These are phyloP conservation scores for Eucalyptus sp. DNA, from an alignment of 345 rosid species.

Conservation along the genomic window DNA sequence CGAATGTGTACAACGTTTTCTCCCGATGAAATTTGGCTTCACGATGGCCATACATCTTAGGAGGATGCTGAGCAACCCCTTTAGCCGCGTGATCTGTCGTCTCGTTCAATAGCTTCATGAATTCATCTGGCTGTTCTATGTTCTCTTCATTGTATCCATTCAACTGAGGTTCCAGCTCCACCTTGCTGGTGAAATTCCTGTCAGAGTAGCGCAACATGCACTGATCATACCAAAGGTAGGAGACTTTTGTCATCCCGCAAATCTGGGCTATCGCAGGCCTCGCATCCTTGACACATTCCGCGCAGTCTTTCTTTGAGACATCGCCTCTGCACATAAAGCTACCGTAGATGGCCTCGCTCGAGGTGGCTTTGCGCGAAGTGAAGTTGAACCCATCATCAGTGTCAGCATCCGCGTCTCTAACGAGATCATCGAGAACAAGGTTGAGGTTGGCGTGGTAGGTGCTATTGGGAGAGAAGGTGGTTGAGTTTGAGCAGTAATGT, in stretches of 20 bases:
- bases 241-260: neutral
- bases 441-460: neutral
- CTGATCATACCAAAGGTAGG: slow-evolving; percentile 19
- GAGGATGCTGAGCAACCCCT: neutral
- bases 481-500: neutral
- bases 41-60: neutral
- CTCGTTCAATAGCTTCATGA: neutral
- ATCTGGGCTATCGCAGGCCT: neutral
- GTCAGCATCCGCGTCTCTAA: neutral
- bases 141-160: neutral
- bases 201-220: slow-evolving; percentile 23
- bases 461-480: neutral
- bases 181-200: neutral
- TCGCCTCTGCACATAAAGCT: slow-evolving; percentile 17
- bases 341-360: neutral
- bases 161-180: neutral
- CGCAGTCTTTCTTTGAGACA: neutral
- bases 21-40: neutral
- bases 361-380: neutral
- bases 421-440: neutral
- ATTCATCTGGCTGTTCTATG: neutral
- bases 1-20: neutral
- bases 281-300: neutral
- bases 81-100: neutral
- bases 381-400: neutral